A percentile compares a stretch with the other conserved stretches of the same genome.
These are phyloP conservation scores for Rhododendron molle DNA, from an alignment of 148 eudicot genomes.

Conservation along the genomic window DNA sequence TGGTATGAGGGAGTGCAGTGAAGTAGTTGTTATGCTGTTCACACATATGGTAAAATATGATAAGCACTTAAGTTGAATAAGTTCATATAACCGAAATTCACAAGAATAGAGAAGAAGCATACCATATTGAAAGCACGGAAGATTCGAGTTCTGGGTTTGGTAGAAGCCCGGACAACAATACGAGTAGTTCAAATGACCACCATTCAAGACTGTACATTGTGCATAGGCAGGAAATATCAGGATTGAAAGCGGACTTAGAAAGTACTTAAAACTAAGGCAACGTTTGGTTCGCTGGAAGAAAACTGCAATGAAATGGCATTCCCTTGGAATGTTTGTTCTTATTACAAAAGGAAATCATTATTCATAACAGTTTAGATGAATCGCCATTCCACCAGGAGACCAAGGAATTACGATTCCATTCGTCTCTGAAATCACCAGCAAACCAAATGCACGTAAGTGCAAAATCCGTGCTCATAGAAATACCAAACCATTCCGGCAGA, in stretches of 20 bases:
- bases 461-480: too few relatives aligned
- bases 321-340: background rate
- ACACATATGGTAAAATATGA: background rate
- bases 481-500: too few relatives aligned
- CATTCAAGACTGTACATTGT: constrained; percentile 37
- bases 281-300: background rate
- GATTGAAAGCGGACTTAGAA: background rate
- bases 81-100: background rate
- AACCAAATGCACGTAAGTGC: too few relatives aligned
- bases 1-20: constrained; percentile 34
- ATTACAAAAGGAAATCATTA: background rate
- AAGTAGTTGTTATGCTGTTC: constrained; percentile 32
- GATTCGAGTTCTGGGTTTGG: constrained; percentile 43
- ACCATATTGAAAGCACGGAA: constrained; percentile 52
- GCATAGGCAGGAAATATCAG: background rate
- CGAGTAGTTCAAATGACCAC: constrained; percentile 40
- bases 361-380: background rate
- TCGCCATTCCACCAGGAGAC: background rate
- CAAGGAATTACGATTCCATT: background rate
- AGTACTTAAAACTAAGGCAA: background rate
- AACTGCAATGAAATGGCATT: background rate
- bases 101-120: background rate
- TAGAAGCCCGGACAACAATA: constrained; percentile 32
- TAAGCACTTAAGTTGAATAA: background rate
- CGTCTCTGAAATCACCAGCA: too few relatives aligned